Conservation (phyloP, 257 asterid genomes). For the Schizonepeta tenuifolia region DNA sequence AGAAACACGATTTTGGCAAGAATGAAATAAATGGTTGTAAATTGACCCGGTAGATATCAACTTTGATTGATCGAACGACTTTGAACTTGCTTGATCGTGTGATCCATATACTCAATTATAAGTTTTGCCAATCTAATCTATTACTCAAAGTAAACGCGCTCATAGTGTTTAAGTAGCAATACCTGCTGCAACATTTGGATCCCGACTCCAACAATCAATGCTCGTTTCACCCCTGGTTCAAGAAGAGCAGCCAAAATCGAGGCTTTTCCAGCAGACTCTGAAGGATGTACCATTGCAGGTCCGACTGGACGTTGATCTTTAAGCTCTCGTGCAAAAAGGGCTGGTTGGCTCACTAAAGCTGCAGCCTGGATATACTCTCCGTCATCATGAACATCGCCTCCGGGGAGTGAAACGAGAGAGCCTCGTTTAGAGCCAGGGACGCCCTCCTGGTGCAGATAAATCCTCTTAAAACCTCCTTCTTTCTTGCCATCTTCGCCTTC, state of each 20-base stretch:
- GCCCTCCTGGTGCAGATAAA: slow-evolving; percentile 73
- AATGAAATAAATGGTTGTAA: not conserved
- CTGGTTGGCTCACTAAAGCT: slow-evolving; percentile 77
- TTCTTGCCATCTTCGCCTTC: slow-evolving; percentile 71
- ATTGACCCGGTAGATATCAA: not conserved
- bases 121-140: not conserved
- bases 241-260: slow-evolving; percentile 65
- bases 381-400: slow-evolving; percentile 48
- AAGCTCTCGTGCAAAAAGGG: slow-evolving; percentile 64
- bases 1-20: not conserved
- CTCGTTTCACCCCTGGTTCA: slow-evolving; percentile 81
- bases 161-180: slow-evolving; percentile 1
- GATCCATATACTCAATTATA: not conserved
- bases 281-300: slow-evolving; percentile 75
- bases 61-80: not conserved
- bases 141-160: not conserved
- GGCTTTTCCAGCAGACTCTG: slow-evolving; percentile 47
- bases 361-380: slow-evolving; percentile 74
- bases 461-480: slow-evolving; percentile 70
- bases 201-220: slow-evolving; percentile 73
- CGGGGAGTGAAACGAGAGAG: slow-evolving; percentile 65
- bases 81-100: not conserved
- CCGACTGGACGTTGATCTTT: slow-evolving; percentile 57
- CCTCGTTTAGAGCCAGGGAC: slow-evolving; percentile 59
- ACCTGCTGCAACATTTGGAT: slow-evolving; percentile 87